Percentiles rank a stretch among this genome's conserved stretches.
Evolutionary conservation across 805 yeast genomes (phyloP).

Genomic region (Saccharomycopsis synnaedendra): DNA sequence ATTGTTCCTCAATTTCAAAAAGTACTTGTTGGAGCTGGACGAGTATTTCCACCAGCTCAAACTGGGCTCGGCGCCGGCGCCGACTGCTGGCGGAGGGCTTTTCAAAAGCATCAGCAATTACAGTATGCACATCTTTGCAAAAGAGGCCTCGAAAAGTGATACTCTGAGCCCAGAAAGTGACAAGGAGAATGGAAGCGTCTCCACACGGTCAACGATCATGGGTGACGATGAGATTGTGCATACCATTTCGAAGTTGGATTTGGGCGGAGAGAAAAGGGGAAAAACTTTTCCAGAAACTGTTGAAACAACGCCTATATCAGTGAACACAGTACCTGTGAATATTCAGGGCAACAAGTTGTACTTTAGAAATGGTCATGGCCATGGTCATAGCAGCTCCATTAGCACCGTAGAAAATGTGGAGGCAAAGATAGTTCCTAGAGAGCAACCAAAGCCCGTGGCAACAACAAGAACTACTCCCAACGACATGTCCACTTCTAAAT

Average conservation of each 20-base stretch:
- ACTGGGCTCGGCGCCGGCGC: background rate
- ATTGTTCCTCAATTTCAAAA: slow-evolving; percentile 12
- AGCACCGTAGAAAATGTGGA: background rate
- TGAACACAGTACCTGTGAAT: slow-evolving; percentile 14
- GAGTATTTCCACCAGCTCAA: slow-evolving; percentile 16
- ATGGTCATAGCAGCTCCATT: background rate
- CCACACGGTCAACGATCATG: background rate
- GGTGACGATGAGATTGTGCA: background rate
- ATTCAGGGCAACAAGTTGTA: slow-evolving; percentile 14
- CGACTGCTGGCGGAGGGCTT: background rate
- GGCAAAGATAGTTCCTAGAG: slow-evolving; percentile 10
- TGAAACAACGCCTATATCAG: background rate
- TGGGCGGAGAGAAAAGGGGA: background rate
- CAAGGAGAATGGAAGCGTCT: background rate
- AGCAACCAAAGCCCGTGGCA: background rate
- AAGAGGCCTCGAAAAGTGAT: background rate
- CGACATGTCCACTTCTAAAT: slow-evolving; percentile 13
- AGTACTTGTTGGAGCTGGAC: slow-evolving; percentile 12
- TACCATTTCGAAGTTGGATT: background rate
- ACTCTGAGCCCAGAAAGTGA: background rate
- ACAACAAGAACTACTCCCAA: background rate
- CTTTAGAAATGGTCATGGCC: background rate
- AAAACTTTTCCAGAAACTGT: slow-evolving; percentile 13
- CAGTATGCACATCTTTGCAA: slow-evolving; percentile 8
- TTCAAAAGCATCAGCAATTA: slow-evolving; percentile 15